A percentile compares a stretch with the other conserved stretches of the same genome.
These are phyloP conservation scores for Nicotiana attenuata DNA, from an alignment of 257 asterid genomes.

Conservation along the genomic window DNA sequence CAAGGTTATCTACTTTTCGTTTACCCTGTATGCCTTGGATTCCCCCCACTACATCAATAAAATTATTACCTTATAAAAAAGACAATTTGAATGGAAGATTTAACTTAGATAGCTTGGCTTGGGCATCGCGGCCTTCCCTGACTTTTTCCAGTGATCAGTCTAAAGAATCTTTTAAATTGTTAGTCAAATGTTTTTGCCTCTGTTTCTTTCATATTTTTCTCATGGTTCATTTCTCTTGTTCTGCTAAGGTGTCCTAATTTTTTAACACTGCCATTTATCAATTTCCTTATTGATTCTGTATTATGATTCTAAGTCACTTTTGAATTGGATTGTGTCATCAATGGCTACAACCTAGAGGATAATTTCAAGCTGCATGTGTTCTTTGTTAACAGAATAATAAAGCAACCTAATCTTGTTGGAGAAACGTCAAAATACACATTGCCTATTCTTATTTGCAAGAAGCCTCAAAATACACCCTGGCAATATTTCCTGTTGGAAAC, in stretches of 20 bases:
- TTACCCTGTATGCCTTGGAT: not conserved
- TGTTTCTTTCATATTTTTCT: not conserved
- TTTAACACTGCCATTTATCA: not conserved
- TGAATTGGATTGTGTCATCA: not conserved
- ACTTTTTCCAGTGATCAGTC: not conserved
- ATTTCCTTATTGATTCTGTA: not conserved
- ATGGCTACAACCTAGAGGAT: not conserved
- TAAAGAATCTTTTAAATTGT: not conserved
- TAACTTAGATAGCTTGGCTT: not conserved
- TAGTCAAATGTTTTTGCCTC: not conserved
- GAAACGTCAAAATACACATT: not conserved
- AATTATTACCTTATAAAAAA: not conserved
- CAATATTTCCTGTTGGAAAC: not conserved
- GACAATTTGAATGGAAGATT: not conserved
- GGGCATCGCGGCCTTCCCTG: not conserved
- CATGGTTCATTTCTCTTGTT: slow-evolving; percentile 4
- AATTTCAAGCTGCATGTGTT: not conserved
- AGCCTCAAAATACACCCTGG: not conserved
- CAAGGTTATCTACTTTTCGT: not conserved
- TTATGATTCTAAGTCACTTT: not conserved
- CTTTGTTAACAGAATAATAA: not conserved
- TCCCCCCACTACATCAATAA: not conserved
- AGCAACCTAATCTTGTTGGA: not conserved
- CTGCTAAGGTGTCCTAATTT: not conserved
- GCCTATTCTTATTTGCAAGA: not conserved